Percentiles rank a stretch among this genome's conserved stretches.
Evolutionary conservation across 2,329 filamentous ascomycete genomes (phyloP).

Genomic region (Ceratocystis papillata): DNA sequence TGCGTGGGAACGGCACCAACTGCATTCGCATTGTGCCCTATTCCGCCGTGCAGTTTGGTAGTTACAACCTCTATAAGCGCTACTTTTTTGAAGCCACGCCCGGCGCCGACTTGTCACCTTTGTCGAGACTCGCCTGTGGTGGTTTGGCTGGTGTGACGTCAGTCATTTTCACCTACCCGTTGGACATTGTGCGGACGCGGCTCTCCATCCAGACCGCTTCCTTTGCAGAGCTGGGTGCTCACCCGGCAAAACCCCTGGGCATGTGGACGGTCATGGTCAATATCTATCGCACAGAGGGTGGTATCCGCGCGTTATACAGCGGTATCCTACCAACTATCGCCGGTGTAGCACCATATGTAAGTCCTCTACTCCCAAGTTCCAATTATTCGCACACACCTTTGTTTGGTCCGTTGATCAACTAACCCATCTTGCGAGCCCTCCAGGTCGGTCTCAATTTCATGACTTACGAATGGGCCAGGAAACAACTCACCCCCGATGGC

Average conservation of each 20-base stretch:
- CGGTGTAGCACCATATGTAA: conserved; percentile 86
- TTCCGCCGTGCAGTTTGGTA: conserved; percentile 94
- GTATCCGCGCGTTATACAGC: conserved; percentile 74
- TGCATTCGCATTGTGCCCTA: conserved; percentile 98
- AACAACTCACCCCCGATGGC: conserved; percentile 75
- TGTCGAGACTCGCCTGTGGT: conserved; percentile 75
- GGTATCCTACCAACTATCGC: conserved; percentile 90
- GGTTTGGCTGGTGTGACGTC: conserved; percentile 90
- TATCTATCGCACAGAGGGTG: conserved; percentile 91
- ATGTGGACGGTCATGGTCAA: conserved; percentile 75
- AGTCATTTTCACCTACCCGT: conserved; percentile 86
- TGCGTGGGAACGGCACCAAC: conserved; percentile 96
- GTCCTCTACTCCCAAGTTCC: conserved; percentile 25
- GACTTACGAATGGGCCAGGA: conserved; percentile 84
- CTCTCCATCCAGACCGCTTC: conserved; percentile 97
- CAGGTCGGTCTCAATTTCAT: conserved; percentile 96
- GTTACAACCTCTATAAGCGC: conserved; percentile 93
- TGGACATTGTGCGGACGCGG: conserved; percentile 93
- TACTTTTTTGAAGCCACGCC: conserved; percentile 68
- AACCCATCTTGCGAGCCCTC: background rate
- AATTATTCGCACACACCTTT: background rate
- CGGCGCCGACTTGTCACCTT: conserved; percentile 59
- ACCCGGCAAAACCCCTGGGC: conserved; percentile 62
- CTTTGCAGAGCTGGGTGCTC: conserved; percentile 62
- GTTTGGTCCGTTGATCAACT: background rate